Conservation (phyloP, 495 filamentous ascomycete genomes). For the Hypoxylon cercidicola region DNA sequence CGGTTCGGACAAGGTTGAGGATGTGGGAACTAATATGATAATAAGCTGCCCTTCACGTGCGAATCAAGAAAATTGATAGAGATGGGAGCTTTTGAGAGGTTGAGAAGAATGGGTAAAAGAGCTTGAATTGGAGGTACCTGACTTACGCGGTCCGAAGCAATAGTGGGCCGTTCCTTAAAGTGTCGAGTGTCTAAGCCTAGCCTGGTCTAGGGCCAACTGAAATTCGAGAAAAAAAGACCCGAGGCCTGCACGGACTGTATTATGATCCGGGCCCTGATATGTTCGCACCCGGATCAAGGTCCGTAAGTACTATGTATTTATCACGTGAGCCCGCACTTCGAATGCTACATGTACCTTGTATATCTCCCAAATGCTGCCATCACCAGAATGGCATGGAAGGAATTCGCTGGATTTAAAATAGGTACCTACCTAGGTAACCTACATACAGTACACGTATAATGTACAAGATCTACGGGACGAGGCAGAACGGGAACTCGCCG, state of each 20-base stretch:
- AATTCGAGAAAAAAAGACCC: not conserved
- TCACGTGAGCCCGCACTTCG: too few relatives aligned
- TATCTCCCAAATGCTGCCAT: too few relatives aligned
- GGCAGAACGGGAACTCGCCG: conserved; percentile 21
- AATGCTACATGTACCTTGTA: too few relatives aligned
- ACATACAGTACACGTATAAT: too few relatives aligned
- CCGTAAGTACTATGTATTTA: too few relatives aligned
- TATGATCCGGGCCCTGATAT: conserved; percentile 18
- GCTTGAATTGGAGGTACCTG: conserved; percentile 40
- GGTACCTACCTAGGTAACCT: too few relatives aligned
- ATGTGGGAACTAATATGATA: conserved; percentile 36
- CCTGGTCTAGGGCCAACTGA: too few relatives aligned
- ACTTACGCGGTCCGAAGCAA: conserved; percentile 40
- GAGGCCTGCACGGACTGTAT: conserved; percentile 12
- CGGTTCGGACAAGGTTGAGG: conserved; percentile 14
- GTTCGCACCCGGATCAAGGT: not conserved
- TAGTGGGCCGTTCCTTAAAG: conserved; percentile 40
- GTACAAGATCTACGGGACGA: not conserved
- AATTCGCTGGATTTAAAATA: too few relatives aligned
- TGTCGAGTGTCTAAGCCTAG: conserved; percentile 6
- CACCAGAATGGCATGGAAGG: too few relatives aligned
- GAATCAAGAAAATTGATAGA: conserved; percentile 45
- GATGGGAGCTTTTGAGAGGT: conserved; percentile 45
- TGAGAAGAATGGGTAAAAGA: conserved; percentile 40
- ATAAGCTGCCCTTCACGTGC: conserved; percentile 38